Conservation (phyloP, 805 yeast species). For the Candida piceae region DNA sequence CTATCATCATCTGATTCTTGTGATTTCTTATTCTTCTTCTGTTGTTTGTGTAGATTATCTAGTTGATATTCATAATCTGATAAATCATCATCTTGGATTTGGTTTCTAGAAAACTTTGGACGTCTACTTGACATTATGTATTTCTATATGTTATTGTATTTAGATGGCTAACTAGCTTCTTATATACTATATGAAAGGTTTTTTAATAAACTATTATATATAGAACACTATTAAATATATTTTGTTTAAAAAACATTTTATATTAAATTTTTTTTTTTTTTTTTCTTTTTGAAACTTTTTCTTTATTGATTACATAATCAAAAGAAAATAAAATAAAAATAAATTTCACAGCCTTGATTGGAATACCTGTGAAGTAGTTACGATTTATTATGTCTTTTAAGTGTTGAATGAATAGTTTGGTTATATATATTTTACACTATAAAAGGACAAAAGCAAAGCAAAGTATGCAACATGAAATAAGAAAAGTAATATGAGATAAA, state of each 20-base stretch:
- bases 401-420: background rate
- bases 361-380: too few relatives aligned
- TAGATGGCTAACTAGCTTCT: too few relatives aligned
- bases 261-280: background rate
- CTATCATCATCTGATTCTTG: conserved; percentile 2
- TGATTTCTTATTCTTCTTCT: background rate
- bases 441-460: background rate
- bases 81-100: conserved; percentile 25
- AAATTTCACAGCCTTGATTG: too few relatives aligned
- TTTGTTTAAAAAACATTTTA: too few relatives aligned
- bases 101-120: conserved; percentile 17
- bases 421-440: too few relatives aligned
- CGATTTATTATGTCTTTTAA: too few relatives aligned
- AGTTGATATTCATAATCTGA: conserved; percentile 10
- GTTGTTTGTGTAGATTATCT: conserved; percentile 3
- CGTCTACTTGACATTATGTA: conserved; percentile 12
- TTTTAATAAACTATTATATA: too few relatives aligned
- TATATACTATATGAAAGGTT: too few relatives aligned
- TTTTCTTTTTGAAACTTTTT: background rate
- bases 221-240: too few relatives aligned
- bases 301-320: background rate
- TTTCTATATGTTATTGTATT: too few relatives aligned
- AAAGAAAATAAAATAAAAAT: too few relatives aligned
- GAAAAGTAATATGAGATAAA: background rate
- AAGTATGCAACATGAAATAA: background rate